These are phyloP conservation scores for Bonia amplexicaulis DNA, from an alignment of 176 grass and related monocot genomes.

Conservation along the genomic window DNA sequence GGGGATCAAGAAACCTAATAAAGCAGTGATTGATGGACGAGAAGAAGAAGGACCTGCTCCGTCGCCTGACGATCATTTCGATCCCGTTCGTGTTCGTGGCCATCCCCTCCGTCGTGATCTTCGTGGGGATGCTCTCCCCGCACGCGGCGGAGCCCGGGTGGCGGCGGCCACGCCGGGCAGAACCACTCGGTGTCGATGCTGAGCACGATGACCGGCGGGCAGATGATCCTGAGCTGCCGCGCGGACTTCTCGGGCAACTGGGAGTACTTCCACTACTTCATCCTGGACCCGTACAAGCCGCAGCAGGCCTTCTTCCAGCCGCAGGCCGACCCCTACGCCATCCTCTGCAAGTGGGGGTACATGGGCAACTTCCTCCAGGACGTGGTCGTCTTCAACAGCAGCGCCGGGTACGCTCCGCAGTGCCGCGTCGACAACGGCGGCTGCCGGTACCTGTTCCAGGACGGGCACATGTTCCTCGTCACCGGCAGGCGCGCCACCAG, in stretches of 20 bases:
- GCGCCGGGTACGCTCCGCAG: not conserved
- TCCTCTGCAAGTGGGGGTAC: slow-evolving; percentile 60
- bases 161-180: not conserved
- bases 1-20: not conserved
- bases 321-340: slow-evolving; percentile 19
- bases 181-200: slow-evolving; percentile 55
- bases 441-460: slow-evolving; percentile 46
- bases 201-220: slow-evolving; percentile 53
- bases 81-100: slow-evolving; percentile 58
- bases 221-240: slow-evolving; percentile 61
- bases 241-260: slow-evolving; percentile 37
- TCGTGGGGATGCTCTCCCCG: slow-evolving; percentile 32
- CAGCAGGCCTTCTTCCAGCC: slow-evolving; percentile 52
- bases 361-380: slow-evolving; percentile 59
- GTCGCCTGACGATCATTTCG: slow-evolving; percentile 43
- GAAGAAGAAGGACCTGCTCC: slow-evolving; percentile 39
- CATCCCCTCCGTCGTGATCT: slow-evolving; percentile 43
- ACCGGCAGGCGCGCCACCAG: slow-evolving; percentile 21
- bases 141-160: slow-evolving; percentile 32
- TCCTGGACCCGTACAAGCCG: slow-evolving; percentile 51
- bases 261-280: slow-evolving; percentile 66
- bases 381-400: slow-evolving; percentile 48
- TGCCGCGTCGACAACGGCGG: slow-evolving; percentile 39
- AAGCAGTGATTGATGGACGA: slow-evolving; percentile 13
- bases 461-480: slow-evolving; percentile 41